phyloP scores from a whole-genome alignment of 2,329 filamentous ascomycete genomes.

The Aphanoascus verrucosus region DNA sequence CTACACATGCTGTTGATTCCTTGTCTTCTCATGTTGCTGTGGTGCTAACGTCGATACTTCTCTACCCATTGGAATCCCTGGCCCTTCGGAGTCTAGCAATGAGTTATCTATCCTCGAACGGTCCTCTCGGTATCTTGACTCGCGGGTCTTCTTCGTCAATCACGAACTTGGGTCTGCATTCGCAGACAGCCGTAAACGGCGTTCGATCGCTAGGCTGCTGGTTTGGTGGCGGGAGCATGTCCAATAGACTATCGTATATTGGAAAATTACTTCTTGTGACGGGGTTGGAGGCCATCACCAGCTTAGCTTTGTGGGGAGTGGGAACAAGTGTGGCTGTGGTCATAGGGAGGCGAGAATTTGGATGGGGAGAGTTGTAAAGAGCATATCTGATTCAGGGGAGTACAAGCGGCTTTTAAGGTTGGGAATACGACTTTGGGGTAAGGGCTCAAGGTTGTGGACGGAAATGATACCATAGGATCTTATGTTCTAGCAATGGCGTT shows the following conservation, averaged over 20 bases:
- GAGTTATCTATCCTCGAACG: slow-evolving; percentile 27
- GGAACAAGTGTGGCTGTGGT: slow-evolving; percentile 29
- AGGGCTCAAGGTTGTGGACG: too few relatives aligned
- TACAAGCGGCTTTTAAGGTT: neutral
- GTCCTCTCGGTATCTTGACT: slow-evolving; percentile 14
- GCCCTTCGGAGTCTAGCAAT: slow-evolving; percentile 32
- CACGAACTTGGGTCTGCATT: slow-evolving; percentile 13
- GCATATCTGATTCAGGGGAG: neutral
- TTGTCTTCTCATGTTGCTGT: slow-evolving; percentile 34
- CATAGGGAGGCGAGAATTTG: slow-evolving; percentile 32
- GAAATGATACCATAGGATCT: too few relatives aligned
- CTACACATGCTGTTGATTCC: slow-evolving; percentile 33
- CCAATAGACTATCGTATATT: slow-evolving; percentile 27
- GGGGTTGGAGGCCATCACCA: slow-evolving; percentile 30
- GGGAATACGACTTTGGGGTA: neutral
- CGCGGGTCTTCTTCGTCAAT: slow-evolving; percentile 5
- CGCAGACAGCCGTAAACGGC: slow-evolving; percentile 16
- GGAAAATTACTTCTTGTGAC: slow-evolving; percentile 29
- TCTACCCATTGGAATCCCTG: slow-evolving; percentile 33
- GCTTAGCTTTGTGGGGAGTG: slow-evolving; percentile 30
- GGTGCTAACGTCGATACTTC: slow-evolving; percentile 29
- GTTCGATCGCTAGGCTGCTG: slow-evolving; percentile 26
- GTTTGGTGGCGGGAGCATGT: slow-evolving; percentile 26
- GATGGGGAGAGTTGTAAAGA: slow-evolving; percentile 27
- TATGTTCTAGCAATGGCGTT: too few relatives aligned